A percentile compares a stretch with the other conserved stretches of the same genome.
These are phyloP conservation scores for Pancytospora epiphaga DNA, from an alignment of 371 early-diverging fungal genomes.

Conservation along the genomic window DNA sequence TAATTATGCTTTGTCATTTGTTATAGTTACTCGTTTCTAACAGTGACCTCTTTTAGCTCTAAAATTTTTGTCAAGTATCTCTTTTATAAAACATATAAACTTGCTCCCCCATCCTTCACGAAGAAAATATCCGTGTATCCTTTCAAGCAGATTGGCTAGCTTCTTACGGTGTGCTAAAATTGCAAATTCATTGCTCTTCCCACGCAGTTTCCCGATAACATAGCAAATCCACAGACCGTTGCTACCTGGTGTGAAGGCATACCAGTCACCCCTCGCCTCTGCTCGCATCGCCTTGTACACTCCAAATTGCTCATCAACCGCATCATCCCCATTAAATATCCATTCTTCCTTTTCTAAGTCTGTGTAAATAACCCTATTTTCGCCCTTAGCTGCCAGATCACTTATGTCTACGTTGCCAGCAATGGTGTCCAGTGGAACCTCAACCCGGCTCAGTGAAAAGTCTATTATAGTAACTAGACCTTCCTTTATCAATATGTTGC, in stretches of 20 bases:
- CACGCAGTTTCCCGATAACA: constrained; percentile 28
- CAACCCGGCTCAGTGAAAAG: constrained; percentile 40
- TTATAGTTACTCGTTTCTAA: too few species aligned
- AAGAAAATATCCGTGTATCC: too few species aligned
- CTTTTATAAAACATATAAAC: too few species aligned
- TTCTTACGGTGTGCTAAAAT: too few species aligned
- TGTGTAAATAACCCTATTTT: constrained; percentile 45
- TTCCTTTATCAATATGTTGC: constrained; percentile 66
- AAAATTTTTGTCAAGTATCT: too few species aligned
- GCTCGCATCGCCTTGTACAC: constrained; percentile 68
- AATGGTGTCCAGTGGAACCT: constrained; percentile 47
- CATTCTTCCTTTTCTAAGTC: constrained; percentile 62
- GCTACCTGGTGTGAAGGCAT: constrained; percentile 61
- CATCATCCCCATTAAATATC: constrained; percentile 65
- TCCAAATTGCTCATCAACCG: constrained; percentile 66
- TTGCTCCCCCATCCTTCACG: too few species aligned
- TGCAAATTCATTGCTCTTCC: not conserved
- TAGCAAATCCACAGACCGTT: constrained; percentile 60
- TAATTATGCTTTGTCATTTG: too few species aligned
- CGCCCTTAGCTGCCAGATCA: not conserved
- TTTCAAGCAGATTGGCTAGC: too few species aligned
- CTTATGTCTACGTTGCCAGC: not conserved
- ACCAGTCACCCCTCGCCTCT: constrained; percentile 62
- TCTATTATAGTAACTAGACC: not conserved
- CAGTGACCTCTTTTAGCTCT: too few species aligned